Evolutionary conservation across 352 stramenopile species (phyloP), one percentile per base, ranked within the genome.

Genomic region (Phytophthora colocasiae): DNA sequence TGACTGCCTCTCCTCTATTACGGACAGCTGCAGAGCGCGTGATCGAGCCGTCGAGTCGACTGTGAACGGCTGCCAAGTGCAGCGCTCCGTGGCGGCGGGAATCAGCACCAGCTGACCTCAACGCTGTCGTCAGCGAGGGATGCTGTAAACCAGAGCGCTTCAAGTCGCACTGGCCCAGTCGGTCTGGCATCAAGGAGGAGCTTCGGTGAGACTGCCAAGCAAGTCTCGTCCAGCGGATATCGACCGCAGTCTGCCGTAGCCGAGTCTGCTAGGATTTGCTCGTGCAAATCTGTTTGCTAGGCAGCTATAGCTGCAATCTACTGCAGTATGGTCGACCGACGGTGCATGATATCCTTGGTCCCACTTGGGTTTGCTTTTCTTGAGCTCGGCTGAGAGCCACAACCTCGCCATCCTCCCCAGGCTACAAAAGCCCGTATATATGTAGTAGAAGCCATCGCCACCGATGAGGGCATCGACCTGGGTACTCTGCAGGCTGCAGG

Each of bases 201-300:
- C 38, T 8, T 43, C 38, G n/a, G 15, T 15, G 15, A 43, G 14
- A 43, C 38, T 9, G 15, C 14, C 38, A 43, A 43, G 14, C 14
- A 22, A 24, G 47, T n/a, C 47, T 54, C 14, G 46, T 53, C 26
- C 17, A 56, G 22, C 17, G 19, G 27, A 9, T 14, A 11, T 14
- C 9, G 9, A 36, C 31, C 7, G 31, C 31, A 36, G 31, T 36
- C 31, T 36, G 46, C 26, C 51, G 36, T 19, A 38, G 15, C n/a
- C 31, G 49, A 47, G 38, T 38, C 53, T 29, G 53, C 61, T 58
- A 69, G 53, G 61, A 69, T 69, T 46, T 62, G 47, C 26, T 19
- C 1, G 6, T 22, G 46, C 62, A 69, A 65, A 69, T 69, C 62
- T 64, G 39, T 46, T 36, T 36, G 31, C 31, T 36, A 58, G 40